Base-by-base conservation (phyloP, 768 basidiomycete genomes). In the Amanita brunnescens region DNA sequence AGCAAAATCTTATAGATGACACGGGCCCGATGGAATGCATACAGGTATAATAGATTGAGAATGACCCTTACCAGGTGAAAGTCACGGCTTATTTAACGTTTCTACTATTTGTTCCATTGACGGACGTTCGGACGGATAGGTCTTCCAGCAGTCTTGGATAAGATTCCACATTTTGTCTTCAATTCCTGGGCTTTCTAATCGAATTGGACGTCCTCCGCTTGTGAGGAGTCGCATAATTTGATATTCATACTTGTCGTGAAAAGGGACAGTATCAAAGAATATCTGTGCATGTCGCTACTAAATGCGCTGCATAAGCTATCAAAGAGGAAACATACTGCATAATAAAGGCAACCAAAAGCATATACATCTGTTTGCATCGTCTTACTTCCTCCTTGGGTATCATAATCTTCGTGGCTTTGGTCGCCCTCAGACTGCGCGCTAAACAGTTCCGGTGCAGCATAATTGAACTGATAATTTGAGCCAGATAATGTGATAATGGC, bases 321-420 rank as follows among this genome's bases (percentile, higher is more conserved):
- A 5, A 14, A 40, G 5, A n/a, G 10, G 7, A 8, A 18, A 35
- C 6, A 16, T 35, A 40, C 48, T 18, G 37, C 37, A 40, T 49
- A 49, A 26, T 49, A 49, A 18, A 49, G 48, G 12, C 37, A 49
- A 7, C 37, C 37, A 32, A 49, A 49, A 5, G 48, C 48, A 40
- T 49, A 49, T 5, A 49, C 48, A 40, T 49, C 48, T 7, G 48
- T 37, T 26, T 4, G 13, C 26, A 6, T 4, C 21, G 46, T 47
- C 21, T 33, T 45, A 4, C 13, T 29, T 30, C 29, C 6, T 7
- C 13, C 20, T 10, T 12, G 5, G 12, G 2, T 12, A 5, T 40
- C 20, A 10, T 23, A 10, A 21, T 40, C 38, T n/a, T 21, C 38
- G 10, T 4, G 20, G 20, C 38, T 10, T 38, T n/a, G n/a, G n/a